phyloP scores from a whole-genome alignment of 768 basidiomycete species.

The Mycena indigotica region DNA sequence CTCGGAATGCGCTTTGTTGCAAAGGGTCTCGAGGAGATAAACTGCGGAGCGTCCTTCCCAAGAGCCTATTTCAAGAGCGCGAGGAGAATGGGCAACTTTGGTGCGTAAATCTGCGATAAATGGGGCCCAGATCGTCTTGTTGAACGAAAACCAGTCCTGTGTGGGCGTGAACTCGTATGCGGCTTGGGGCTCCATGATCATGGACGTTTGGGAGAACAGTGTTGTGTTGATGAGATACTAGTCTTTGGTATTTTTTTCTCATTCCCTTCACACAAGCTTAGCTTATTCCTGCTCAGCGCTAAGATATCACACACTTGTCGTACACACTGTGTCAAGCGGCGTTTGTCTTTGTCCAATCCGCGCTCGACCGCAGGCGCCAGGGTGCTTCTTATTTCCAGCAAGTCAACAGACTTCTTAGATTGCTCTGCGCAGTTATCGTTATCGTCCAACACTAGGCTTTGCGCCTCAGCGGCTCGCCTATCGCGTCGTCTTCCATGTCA shows the following conservation, averaged over 20 bases:
- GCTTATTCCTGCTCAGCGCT: not conserved
- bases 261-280: too few relatives aligned
- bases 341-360: not conserved
- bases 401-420: not conserved
- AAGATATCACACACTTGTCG: not conserved
- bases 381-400: not conserved
- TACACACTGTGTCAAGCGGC: not conserved
- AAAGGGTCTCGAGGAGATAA: conserved; percentile 53
- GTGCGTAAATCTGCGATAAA: conserved; percentile 41
- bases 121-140: conserved; percentile 45
- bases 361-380: conserved; percentile 1
- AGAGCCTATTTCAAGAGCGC: conserved; percentile 59
- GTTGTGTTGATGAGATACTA: too few relatives aligned
- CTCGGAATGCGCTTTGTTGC: conserved; percentile 39
- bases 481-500: too few relatives aligned
- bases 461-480: not conserved
- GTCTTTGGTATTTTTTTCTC: not conserved
- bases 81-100: conserved; percentile 31
- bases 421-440: not conserved
- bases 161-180: conserved; percentile 47
- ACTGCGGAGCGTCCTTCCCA: conserved; percentile 68
- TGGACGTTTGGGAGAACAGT: not conserved
- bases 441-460: not conserved
- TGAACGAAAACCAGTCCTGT: conserved; percentile 60
- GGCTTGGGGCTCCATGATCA: not conserved